Conservation (phyloP, 75 land plant species). For the Sequoiadendron giganteum region DNA sequence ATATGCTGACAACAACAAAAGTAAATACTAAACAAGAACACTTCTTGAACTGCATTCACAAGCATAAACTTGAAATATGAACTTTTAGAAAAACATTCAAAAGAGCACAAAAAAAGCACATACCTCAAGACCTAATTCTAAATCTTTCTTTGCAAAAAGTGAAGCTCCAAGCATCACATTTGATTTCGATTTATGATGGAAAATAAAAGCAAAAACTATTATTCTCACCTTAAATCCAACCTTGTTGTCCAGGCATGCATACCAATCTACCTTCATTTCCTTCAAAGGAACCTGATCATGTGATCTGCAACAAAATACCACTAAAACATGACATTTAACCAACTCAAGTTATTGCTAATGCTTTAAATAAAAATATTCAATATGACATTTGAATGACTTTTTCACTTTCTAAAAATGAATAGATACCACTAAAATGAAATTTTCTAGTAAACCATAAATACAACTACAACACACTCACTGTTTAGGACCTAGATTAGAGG, state of each 20-base stretch:
- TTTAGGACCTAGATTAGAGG: constrained; percentile 87
- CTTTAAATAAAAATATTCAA: no score
- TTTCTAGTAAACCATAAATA: background rate
- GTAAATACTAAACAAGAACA: no score
- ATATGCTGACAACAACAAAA: no score
- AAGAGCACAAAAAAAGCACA: constrained; percentile 12
- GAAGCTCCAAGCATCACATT: constrained; percentile 98
- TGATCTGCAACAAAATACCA: constrained; percentile 50
- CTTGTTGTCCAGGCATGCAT: constrained; percentile 65
- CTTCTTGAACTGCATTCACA: no score
- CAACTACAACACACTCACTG: constrained; percentile 34
- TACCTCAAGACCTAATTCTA: constrained; percentile 79
- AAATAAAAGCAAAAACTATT: background rate
- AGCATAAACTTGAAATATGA: background rate
- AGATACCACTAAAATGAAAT: background rate
- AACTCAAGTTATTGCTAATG: no score
- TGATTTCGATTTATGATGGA: constrained; percentile 13
- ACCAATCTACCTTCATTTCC: constrained; percentile 92
- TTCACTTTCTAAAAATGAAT: background rate
- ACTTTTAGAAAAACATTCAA: background rate
- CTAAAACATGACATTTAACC: background rate
- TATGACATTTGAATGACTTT: no score
- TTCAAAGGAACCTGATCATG: constrained; percentile 85
- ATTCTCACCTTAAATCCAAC: background rate
- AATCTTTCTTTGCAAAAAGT: constrained; percentile 91